Conservation (phyloP, 345 rosid species). For the Punica granatum region DNA sequence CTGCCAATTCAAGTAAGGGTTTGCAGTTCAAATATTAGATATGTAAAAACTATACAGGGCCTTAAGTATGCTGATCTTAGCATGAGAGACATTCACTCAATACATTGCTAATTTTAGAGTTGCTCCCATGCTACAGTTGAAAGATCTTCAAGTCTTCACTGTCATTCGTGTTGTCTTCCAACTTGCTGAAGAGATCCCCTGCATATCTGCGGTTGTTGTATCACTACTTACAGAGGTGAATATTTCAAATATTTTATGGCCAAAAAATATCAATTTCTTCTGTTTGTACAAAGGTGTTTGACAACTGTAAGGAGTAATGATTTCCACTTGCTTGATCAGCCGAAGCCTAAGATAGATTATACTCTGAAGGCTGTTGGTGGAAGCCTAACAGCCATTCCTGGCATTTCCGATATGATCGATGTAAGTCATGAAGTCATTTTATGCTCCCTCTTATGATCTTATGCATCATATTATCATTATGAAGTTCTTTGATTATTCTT, state of each 20-base stretch:
- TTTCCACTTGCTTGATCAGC: slow-evolving; percentile 39
- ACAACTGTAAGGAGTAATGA: not conserved
- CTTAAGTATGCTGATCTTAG: not conserved
- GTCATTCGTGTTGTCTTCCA: slow-evolving; percentile 88
- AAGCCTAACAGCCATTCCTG: slow-evolving; percentile 93
- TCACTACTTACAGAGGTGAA: slow-evolving; percentile 91
- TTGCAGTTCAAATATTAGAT: slow-evolving; percentile 3
- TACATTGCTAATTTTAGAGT: not conserved
- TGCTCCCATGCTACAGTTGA: slow-evolving; percentile 45
- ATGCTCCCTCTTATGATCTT: not conserved
- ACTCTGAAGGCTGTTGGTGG: slow-evolving; percentile 95
- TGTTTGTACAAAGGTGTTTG: not conserved
- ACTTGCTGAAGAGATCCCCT: slow-evolving; percentile 95
- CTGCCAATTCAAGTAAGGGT: slow-evolving; percentile 84
- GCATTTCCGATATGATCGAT: slow-evolving; percentile 93
- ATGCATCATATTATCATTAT: not conserved
- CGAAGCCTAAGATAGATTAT: slow-evolving; percentile 89
- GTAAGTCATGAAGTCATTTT: slow-evolving; percentile 34
- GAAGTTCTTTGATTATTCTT: slow-evolving; percentile 3
- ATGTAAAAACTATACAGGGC: not conserved
- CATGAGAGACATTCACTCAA: not conserved
- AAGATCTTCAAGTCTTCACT: slow-evolving; percentile 94
- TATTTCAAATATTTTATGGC: too few relatives aligned
- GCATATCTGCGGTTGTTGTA: slow-evolving; percentile 93
- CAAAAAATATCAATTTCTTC: not conserved